These are phyloP conservation scores for Fusarium sp. DNA, from an alignment of 2,329 filamentous ascomycete species.

Conservation along the genomic window DNA sequence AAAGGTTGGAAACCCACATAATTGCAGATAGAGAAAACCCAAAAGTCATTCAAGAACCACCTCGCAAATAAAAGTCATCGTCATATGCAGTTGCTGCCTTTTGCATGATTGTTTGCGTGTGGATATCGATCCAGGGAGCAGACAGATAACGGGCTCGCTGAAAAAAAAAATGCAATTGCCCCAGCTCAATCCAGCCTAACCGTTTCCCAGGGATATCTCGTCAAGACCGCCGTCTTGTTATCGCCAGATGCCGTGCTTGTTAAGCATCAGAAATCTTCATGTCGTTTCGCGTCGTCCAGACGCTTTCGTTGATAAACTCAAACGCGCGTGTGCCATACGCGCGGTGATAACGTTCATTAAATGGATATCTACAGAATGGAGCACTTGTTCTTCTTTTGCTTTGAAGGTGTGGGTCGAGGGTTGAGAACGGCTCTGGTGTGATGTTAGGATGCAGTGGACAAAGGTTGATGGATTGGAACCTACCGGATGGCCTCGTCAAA, in stretches of 20 bases:
- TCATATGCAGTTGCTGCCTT: constrained; percentile 43
- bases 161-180: constrained; percentile 21
- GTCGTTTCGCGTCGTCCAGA: constrained; percentile 42
- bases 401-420: constrained; percentile 66
- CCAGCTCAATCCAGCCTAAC: constrained; percentile 26
- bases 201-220: constrained; percentile 39
- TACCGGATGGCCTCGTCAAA: constrained; percentile 99
- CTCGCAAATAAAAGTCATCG: constrained; percentile 43
- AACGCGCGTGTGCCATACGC: constrained; percentile 15
- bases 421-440: constrained; percentile 75
- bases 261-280: constrained; percentile 39
- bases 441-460: constrained; percentile 16
- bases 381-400: constrained; percentile 75
- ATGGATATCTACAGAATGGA: constrained; percentile 68
- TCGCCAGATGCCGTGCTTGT: constrained; percentile 42
- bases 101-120: constrained; percentile 21
- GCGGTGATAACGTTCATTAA: constrained; percentile 22
- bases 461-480: constrained; percentile 47
- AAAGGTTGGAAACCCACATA: constrained; percentile 32
- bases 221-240: constrained; percentile 43
- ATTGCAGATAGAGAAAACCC: constrained; percentile 40
- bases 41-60: constrained; percentile 47
- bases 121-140: constrained; percentile 17
- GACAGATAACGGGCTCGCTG: constrained; percentile 15
- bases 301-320: constrained; percentile 39